phyloP scores from a whole-genome alignment of 1,284 basidiomycete species.

The Chiua sp. region DNA sequence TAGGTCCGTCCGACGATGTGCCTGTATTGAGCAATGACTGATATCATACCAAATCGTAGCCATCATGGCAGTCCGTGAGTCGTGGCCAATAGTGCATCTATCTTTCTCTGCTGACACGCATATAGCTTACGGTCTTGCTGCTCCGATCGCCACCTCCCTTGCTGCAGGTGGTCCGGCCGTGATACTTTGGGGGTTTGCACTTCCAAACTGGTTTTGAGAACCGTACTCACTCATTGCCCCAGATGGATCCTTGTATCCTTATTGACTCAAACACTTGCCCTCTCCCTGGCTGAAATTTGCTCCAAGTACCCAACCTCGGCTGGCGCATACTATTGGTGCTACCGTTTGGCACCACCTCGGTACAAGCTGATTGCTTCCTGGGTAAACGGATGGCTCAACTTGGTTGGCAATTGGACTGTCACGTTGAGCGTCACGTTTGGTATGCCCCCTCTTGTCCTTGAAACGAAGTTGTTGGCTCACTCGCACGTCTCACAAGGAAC shows the following conservation, averaged over 20 bases:
- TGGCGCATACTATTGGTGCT: constrained; percentile 65
- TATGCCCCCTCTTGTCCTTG: constrained; percentile 1
- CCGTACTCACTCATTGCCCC: neutral
- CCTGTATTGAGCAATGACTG: neutral
- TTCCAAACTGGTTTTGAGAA: neutral
- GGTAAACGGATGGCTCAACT: constrained; percentile 62
- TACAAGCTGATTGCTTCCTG: constrained; percentile 52
- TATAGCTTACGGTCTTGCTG: constrained; percentile 55
- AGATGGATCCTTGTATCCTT: constrained; percentile 56
- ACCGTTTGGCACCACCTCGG: constrained; percentile 49
- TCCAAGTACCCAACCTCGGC: constrained; percentile 63
- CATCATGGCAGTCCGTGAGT: constrained; percentile 60
- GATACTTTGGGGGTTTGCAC: constrained; percentile 56
- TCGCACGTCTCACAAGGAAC: constrained; percentile 43
- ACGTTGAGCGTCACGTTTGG: constrained; percentile 60
- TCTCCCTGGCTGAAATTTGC: constrained; percentile 59
- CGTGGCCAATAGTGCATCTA: neutral
- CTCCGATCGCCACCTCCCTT: constrained; percentile 59
- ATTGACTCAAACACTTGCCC: constrained; percentile 50
- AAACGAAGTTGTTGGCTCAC: constrained; percentile 7
- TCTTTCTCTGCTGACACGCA: constrained; percentile 7
- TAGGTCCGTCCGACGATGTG: constrained; percentile 39
- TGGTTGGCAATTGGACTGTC: constrained; percentile 62
- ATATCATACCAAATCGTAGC: constrained; percentile 35
- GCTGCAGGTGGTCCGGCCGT: constrained; percentile 56